Percentiles rank a stretch among this genome's conserved stretches.
Evolutionary conservation across 139 green algal genomes (phyloP).

Genomic region (Chlorella sp.): DNA sequence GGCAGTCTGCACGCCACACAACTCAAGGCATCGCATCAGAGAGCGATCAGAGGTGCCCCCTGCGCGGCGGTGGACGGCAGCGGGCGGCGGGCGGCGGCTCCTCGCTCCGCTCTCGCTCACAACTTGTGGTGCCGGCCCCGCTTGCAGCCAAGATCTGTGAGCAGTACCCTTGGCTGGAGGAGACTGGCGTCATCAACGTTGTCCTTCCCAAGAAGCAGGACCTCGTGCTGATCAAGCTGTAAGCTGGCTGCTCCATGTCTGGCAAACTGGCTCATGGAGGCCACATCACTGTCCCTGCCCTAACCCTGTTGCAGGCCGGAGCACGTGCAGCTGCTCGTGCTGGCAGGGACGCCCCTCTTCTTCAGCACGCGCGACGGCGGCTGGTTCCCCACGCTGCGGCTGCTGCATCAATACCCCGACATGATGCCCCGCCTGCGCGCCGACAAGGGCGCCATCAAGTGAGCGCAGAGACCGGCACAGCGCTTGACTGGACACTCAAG

Average conservation of each 20-base stretch:
- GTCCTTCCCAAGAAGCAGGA: constrained; percentile 96
- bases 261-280: neutral
- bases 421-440: constrained; percentile 79
- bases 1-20: constrained; percentile 33
- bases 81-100: neutral
- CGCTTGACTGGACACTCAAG: too few relatives aligned
- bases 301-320: constrained; percentile 55
- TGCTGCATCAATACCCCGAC: constrained; percentile 84
- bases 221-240: constrained; percentile 89
- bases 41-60: constrained; percentile 39
- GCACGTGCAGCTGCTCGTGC: constrained; percentile 85
- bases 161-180: constrained; percentile 84
- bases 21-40: constrained; percentile 45
- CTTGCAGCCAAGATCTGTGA: constrained; percentile 81
- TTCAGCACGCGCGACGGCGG: constrained; percentile 90
- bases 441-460: constrained; percentile 96
- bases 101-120: neutral
- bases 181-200: constrained; percentile 83
- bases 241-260: constrained; percentile 23
- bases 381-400: constrained; percentile 93
- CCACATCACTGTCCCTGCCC: neutral
- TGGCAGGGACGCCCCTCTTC: constrained; percentile 87
- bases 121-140: neutral
- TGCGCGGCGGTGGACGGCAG: too few relatives aligned
- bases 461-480: too few relatives aligned